Evolutionary conservation across 768 basidiomycete genomes (phyloP), one percentile per base, ranked within the genome.

Genomic region (Rhizopogon vulgaris): DNA sequence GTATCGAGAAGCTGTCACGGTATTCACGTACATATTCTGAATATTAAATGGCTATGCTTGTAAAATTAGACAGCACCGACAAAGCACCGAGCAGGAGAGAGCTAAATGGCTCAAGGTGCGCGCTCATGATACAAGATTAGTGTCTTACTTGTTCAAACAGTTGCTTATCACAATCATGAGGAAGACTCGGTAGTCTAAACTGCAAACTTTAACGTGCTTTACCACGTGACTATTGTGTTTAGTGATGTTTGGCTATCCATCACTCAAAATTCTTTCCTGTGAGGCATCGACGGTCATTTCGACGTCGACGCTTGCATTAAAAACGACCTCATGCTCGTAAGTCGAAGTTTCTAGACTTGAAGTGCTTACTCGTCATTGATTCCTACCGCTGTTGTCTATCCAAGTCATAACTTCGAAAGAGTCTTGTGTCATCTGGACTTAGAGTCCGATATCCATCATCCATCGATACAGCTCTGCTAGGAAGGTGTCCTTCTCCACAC

Each of bases 401-500:
- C 15, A 46, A 22, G 45, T 15, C 18, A 34, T 46, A 46, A 46
- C 45, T 4, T 30, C 9, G 8, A 46, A 46, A 14, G n/a, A 15
- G 37, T 8, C 37, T n/a, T 6, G 34, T 45, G 30, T 46, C 30
- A 15, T 45, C 43, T 45, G 30, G 12, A 9, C 12, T 45, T 14
- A 43, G 28, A 28, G 28, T 32, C 14, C 30, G 12, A 46, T 32
- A 34, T 46, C 6, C 8, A 15, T 46, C 43, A 34, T 46, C 6
- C 8, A 15, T 46, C 43, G 12, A 22, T 5, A 32, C 18, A 15
- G 9, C 5, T 22, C 5, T 46, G 3, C 32, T 34, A 34, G 34
- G 45, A 48, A 60, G 51, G 62, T 59, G 53, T 53, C 56, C 53
- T 49, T 22, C 51, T 65, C 52, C 30, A 18, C 56, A 47, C 41